Evolutionary conservation across 2,329 filamentous ascomycete genomes (phyloP).

Genomic region (Claviceps humidiphila): DNA sequence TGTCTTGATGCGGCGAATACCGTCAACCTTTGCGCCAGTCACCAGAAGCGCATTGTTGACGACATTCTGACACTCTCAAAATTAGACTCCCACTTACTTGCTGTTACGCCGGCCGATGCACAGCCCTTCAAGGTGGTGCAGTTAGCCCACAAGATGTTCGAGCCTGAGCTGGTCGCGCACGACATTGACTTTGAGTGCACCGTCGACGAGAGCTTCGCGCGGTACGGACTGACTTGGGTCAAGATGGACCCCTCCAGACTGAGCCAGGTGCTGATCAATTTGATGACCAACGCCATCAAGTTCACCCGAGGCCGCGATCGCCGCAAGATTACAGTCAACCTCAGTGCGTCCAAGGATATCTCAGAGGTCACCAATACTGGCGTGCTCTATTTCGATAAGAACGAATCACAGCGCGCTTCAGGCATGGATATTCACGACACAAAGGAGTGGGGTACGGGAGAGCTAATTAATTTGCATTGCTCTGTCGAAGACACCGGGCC

Average conservation of each 20-base stretch:
- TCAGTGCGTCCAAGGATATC: slow-evolving; percentile 48
- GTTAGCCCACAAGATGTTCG: slow-evolving; percentile 64
- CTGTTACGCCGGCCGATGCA: slow-evolving; percentile 57
- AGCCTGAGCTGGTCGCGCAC: slow-evolving; percentile 58
- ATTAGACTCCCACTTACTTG: slow-evolving; percentile 55
- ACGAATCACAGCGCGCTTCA: slow-evolving; percentile 21
- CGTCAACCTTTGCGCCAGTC: slow-evolving; percentile 66
- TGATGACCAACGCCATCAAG: slow-evolving; percentile 56
- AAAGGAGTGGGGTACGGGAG: slow-evolving; percentile 57
- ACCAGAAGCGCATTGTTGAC: slow-evolving; percentile 61
- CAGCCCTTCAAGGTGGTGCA: slow-evolving; percentile 57
- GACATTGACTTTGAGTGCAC: slow-evolving; percentile 58
- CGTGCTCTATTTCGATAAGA: slow-evolving; percentile 34
- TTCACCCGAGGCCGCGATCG: slow-evolving; percentile 48
- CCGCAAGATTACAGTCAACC: slow-evolving; percentile 47
- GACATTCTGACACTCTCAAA: slow-evolving; percentile 56
- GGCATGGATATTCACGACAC: slow-evolving; percentile 34
- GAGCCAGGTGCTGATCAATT: slow-evolving; percentile 62
- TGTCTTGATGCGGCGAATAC: slow-evolving; percentile 68
- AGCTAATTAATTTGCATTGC: slow-evolving; percentile 59
- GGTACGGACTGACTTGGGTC: slow-evolving; percentile 55
- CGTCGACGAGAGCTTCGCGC: slow-evolving; percentile 53
- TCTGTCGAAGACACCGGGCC: slow-evolving; percentile 59
- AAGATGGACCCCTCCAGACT: slow-evolving; percentile 63
- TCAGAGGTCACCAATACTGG: slow-evolving; percentile 26